phyloP scores from a whole-genome alignment of 176 grass and related monocot genomes.

The Juncus inflexus region DNA sequence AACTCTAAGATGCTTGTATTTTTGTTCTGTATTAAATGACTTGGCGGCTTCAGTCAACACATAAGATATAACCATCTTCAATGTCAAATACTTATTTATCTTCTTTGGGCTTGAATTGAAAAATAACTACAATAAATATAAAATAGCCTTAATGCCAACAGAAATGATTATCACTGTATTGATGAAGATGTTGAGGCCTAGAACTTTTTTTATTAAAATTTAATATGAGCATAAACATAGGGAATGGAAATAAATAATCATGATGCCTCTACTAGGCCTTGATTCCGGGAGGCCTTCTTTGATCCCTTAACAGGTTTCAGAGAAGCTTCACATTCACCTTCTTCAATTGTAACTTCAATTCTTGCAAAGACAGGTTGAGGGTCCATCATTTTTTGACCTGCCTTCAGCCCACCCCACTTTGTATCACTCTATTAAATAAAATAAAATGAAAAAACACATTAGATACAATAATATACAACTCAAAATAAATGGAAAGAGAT shows the following conservation, averaged over 20 bases:
- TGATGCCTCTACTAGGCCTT: conserved; percentile 81
- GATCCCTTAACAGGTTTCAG: conserved; percentile 46
- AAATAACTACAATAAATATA: too few relatives aligned
- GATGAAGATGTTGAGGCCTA: too few relatives aligned
- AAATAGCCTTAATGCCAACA: too few relatives aligned
- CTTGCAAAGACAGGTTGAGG: conserved; percentile 74
- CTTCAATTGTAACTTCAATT: conserved; percentile 50
- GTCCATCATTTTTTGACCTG: conserved; percentile 64
- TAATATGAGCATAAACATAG: not conserved
- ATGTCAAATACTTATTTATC: too few relatives aligned
- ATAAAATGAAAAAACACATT: not conserved
- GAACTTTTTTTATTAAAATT: too few relatives aligned
- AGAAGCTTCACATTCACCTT: conserved; percentile 28
- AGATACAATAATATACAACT: not conserved
- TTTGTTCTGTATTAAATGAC: conserved; percentile 57
- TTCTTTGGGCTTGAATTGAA: too few relatives aligned
- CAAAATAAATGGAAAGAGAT: conserved; percentile 1
- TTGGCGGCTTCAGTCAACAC: conserved; percentile 53
- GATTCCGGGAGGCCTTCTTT: conserved; percentile 44
- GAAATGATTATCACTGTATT: too few relatives aligned
- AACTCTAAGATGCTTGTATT: conserved; percentile 77
- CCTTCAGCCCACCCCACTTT: conserved; percentile 78
- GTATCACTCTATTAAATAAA: conserved; percentile 49
- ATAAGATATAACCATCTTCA: conserved; percentile 55
- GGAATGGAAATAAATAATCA: conserved; percentile 17